Evolutionary conservation across 2,329 filamentous ascomycete species (phyloP), one percentile per base, ranked within the genome.

Genomic region (Microsporum canis): DNA sequence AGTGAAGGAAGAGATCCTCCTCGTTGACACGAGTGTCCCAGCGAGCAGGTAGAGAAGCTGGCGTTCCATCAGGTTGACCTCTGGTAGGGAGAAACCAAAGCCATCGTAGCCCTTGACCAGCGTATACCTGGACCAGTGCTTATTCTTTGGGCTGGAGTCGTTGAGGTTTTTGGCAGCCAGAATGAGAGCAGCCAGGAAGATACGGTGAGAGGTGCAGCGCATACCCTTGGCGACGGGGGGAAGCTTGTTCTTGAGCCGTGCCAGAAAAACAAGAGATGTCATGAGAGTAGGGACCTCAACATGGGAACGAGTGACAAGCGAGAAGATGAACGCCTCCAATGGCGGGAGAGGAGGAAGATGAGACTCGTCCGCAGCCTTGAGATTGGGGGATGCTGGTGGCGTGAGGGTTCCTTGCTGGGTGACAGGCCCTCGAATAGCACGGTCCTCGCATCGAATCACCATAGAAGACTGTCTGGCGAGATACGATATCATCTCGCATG

Each of bases 51-150:
- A 94, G 59, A 99, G 86, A 34, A 99, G 83, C 77, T 99, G 94
- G 82, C 95, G 95, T 82, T 99, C 94, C 94, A 99, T 99, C 64
- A 97, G 82, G 79, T 99, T 99, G 69, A 99, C 94, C 78, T 99
- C 94, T 39, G 89, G 94, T 67, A 91, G 82, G 69, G 86, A 92
- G 81, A 99, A 97, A 68, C 91, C 89, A 71, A 97, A 99, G 70
- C 80, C 84, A 8, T 85, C 84, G 73, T 80, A 87, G 60, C 83
- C 84, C 64, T 81, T 82, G 68, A 96, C 86, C 69, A 86, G 79
- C 63, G 88, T 95, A 80, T 97, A 99, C 70, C 86, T 87, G 66
- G 94, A 91, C 94, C 94, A 99, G 82, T 99, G 94, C 85, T 97
- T 97, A 84, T 99, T 99, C 86, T 97, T 97, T 65, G 94, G 94